These are phyloP conservation scores for Diplocarpon mali DNA, from an alignment of 2,329 filamentous ascomycete species.

Conservation along the genomic window DNA sequence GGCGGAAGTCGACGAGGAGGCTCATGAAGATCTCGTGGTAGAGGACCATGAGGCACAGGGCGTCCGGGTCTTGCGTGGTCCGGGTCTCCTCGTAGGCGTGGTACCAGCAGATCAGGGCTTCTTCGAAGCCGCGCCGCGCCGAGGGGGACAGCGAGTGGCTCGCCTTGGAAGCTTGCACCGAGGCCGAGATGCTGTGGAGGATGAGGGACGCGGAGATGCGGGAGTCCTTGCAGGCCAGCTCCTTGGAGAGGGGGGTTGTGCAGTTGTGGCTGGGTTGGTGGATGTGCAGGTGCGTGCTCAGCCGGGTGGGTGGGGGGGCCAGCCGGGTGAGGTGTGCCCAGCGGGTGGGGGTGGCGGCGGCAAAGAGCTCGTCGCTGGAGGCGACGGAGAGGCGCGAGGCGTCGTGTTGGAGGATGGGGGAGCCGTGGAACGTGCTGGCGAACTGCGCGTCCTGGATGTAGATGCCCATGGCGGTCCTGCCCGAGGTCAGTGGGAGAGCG, in stretches of 20 bases:
- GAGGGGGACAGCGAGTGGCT: neutral
- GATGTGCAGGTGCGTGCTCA: constrained; percentile 1
- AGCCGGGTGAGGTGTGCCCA: constrained; percentile 3
- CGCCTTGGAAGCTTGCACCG: constrained; percentile 1
- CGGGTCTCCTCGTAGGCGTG: constrained; percentile 5
- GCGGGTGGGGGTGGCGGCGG: constrained; percentile 1
- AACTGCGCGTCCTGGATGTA: constrained; percentile 6
- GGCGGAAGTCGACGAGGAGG: constrained; percentile 11
- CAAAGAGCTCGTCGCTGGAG: constrained; percentile 4
- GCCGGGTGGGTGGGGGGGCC: neutral
- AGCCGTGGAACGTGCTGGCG: constrained; percentile 2
- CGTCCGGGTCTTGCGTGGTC: constrained; percentile 4
- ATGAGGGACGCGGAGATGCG: constrained; percentile 1
- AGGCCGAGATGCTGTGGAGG: constrained; percentile 3
- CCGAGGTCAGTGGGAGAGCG: neutral
- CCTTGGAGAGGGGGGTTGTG: constrained; percentile 1
- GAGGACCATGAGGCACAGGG: constrained; percentile 12
- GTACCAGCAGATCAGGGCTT: constrained; percentile 4
- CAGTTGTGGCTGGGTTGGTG: neutral
- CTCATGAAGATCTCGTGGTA: constrained; percentile 16
- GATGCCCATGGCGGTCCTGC: neutral
- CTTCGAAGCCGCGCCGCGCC: neutral
- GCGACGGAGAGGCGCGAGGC: constrained; percentile 2
- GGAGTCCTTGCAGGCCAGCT: neutral
- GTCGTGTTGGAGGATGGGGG: constrained; percentile 4